phyloP scores from a whole-genome alignment of 169 alveolate genomes.

The Eimeria praecox region DNA sequence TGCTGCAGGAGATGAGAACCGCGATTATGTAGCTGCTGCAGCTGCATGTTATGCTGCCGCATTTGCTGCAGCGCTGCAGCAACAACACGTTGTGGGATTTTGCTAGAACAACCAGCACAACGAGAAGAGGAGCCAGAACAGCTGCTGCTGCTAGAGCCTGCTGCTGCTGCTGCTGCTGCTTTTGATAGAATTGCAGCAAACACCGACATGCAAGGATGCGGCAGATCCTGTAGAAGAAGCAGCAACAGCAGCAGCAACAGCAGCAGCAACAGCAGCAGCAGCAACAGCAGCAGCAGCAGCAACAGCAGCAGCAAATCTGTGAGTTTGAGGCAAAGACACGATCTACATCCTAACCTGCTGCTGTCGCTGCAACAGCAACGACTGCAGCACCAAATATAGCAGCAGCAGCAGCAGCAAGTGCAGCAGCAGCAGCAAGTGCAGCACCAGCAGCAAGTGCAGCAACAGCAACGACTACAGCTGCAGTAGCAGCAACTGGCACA shows the following conservation, averaged over 20 bases:
- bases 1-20: conserved; percentile 20
- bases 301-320: neutral
- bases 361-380: too few relatives aligned
- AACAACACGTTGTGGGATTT: conserved; percentile 6
- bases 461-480: too few relatives aligned
- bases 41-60: conserved; percentile 25
- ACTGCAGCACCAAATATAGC: too few relatives aligned
- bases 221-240: conserved; percentile 61
- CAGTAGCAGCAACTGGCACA: neutral
- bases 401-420: too few relatives aligned
- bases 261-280: neutral
- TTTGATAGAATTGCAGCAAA: neutral
- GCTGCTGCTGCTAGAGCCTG: neutral
- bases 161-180: conserved; percentile 9
- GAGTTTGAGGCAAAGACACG: too few relatives aligned
- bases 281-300: neutral
- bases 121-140: conserved; percentile 6
- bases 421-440: neutral
- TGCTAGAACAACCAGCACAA: conserved; percentile 47
- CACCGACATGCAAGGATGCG: conserved; percentile 33
- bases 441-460: conserved; percentile 34
- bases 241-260: neutral
- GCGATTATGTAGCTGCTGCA: conserved; percentile 19
- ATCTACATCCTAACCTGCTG: too few relatives aligned
- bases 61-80: conserved; percentile 52